phyloP scores from a whole-genome alignment of 2,329 filamentous ascomycete genomes.

The Fusarium circinatum region DNA sequence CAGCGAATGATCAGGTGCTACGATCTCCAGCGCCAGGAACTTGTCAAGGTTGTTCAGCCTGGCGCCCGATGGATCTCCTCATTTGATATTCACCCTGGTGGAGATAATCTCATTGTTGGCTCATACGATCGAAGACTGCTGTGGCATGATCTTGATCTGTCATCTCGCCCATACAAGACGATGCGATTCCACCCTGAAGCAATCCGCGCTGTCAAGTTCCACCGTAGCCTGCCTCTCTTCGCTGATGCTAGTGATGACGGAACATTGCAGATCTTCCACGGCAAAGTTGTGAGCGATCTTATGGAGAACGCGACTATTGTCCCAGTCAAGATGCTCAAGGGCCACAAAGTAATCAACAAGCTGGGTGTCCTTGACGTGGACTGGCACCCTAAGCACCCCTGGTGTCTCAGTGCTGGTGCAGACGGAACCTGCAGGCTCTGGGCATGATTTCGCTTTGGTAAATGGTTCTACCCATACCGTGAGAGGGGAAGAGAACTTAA shows the following conservation, averaged over 20 bases:
- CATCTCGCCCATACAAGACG: slow-evolving; percentile 91
- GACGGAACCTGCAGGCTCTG: slow-evolving; percentile 94
- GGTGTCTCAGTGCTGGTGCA: slow-evolving; percentile 93
- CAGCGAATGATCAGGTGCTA: slow-evolving; percentile 94
- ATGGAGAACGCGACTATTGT: slow-evolving; percentile 98
- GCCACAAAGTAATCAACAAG: slow-evolving; percentile 86
- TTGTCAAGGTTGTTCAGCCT: slow-evolving; percentile 92
- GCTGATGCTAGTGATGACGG: slow-evolving; percentile 96
- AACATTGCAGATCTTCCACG: slow-evolving; percentile 94
- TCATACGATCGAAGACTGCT: slow-evolving; percentile 93
- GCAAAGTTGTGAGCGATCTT: slow-evolving; percentile 91
- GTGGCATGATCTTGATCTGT: slow-evolving; percentile 97
- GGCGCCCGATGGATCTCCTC: slow-evolving; percentile 93
- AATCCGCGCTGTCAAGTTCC: slow-evolving; percentile 88
- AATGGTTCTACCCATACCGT: not conserved
- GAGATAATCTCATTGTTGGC: slow-evolving; percentile 93
- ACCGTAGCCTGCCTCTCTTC: slow-evolving; percentile 85
- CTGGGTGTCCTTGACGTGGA: slow-evolving; percentile 93
- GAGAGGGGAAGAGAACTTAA: not conserved
- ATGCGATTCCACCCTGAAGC: slow-evolving; percentile 94
- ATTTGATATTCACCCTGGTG: slow-evolving; percentile 91
- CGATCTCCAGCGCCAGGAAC: slow-evolving; percentile 89
- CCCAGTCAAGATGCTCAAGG: slow-evolving; percentile 90
- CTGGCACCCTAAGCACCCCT: slow-evolving; percentile 95
- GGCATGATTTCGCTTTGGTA: slow-evolving; percentile 54